A percentile compares a stretch with the other conserved stretches of the same genome.
These are phyloP conservation scores for bread wheat (Triticum aestivum) DNA, from an alignment of 176 grass and related monocot species.

Conservation along the genomic window DNA sequence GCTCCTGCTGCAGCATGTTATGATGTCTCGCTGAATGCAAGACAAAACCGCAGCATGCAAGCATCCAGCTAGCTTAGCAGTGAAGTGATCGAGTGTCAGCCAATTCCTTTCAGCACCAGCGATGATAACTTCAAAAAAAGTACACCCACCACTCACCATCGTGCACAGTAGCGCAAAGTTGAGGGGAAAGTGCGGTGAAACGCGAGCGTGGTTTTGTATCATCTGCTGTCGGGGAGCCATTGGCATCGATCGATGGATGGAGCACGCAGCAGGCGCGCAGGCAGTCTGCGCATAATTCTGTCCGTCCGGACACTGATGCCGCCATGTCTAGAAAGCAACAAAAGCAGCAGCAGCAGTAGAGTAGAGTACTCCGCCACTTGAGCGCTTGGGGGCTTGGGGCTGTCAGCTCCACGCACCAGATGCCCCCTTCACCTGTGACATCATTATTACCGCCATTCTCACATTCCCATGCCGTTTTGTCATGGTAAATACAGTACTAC, in stretches of 20 bases:
- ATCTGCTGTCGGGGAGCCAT: constrained; percentile 31
- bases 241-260: constrained; percentile 1
- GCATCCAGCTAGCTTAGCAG: background rate
- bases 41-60: constrained; percentile 39
- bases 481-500: no score
- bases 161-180: constrained; percentile 27
- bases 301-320: constrained; percentile 25
- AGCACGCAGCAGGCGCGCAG: constrained; percentile 10
- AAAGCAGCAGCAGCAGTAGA: background rate
- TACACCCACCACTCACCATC: background rate
- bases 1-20: background rate
- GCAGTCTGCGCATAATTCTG: constrained; percentile 10
- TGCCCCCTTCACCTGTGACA: background rate
- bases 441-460: background rate
- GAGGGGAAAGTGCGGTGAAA: background rate
- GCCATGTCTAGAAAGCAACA: constrained; percentile 34
- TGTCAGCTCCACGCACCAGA: background rate
- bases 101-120: constrained; percentile 9
- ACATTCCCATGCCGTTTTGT: no score
- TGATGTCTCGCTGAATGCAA: constrained; percentile 35
- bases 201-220: constrained; percentile 26
- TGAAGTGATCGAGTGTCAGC: background rate
- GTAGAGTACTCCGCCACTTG: background rate
- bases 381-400: background rate
- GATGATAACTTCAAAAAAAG: background rate